Evolutionary conservation across 1,284 basidiomycete species (phyloP).

Genomic region (Cryptococcus sp.): DNA sequence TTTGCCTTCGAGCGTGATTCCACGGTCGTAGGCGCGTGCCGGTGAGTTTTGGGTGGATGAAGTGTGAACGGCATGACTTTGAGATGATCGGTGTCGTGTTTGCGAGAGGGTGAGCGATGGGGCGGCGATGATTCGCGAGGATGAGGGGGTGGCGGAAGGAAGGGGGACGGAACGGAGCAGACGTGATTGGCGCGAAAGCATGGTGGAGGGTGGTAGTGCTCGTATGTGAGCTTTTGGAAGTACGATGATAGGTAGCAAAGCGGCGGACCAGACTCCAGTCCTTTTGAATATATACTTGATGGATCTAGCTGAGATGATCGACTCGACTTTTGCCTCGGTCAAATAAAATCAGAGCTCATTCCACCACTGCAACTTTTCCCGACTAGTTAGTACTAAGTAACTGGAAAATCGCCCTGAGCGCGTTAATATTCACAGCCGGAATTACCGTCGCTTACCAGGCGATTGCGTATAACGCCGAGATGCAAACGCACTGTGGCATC

Average conservation of each 20-base stretch:
- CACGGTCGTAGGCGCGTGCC: conserved; percentile 23
- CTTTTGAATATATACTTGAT: conserved; percentile 12
- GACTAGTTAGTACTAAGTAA: too few relatives aligned
- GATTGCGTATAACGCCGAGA: too few relatives aligned
- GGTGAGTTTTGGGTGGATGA: conserved; percentile 31
- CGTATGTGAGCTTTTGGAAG: conserved; percentile 18
- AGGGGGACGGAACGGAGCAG: conserved; percentile 30
- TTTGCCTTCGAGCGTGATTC: conserved; percentile 53
- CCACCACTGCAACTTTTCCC: too few relatives aligned
- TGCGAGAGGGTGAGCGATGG: conserved; percentile 11
- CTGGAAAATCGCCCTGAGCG: too few relatives aligned
- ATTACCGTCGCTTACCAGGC: too few relatives aligned
- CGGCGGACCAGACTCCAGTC: background rate
- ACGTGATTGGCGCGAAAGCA: conserved; percentile 39
- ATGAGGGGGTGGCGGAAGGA: conserved; percentile 22
- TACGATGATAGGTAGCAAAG: too few relatives aligned
- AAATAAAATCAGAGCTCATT: too few relatives aligned
- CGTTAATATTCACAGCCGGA: too few relatives aligned
- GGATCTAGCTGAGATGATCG: background rate
- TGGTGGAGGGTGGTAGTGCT: conserved; percentile 21
- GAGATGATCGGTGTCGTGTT: conserved; percentile 28
- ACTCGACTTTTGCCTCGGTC: too few relatives aligned
- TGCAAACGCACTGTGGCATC: too few relatives aligned
- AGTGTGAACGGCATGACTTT: conserved; percentile 27
- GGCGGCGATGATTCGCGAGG: conserved; percentile 19